phyloP scores from a whole-genome alignment of 495 filamentous ascomycete genomes.

The Pseudomonodictys pantanalensis region DNA sequence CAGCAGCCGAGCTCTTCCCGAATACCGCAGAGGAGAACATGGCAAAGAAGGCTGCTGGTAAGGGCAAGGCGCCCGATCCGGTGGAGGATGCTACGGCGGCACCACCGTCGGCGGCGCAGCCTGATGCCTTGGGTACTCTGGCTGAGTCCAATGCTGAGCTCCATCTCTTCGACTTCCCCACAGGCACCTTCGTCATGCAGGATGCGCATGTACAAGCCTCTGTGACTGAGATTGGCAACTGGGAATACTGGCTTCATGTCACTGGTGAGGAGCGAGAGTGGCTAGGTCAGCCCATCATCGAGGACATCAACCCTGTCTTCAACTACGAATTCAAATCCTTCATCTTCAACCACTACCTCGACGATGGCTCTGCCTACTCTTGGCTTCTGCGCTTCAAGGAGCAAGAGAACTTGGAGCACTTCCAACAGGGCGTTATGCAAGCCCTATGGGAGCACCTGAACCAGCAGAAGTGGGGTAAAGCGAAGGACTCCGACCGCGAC shows the following conservation, averaged over 20 bases:
- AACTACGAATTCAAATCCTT: conserved; percentile 98
- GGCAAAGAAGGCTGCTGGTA: conserved; percentile 23
- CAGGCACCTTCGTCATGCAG: conserved; percentile 78
- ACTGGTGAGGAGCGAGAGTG: conserved; percentile 73
- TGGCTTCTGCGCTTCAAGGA: conserved; percentile 94
- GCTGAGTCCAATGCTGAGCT: conserved; percentile 75
- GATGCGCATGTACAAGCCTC: conserved; percentile 70
- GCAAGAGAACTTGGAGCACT: conserved; percentile 71
- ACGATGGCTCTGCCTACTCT: conserved; percentile 87
- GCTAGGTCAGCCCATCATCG: conserved; percentile 80
- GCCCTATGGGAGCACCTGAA: conserved; percentile 97
- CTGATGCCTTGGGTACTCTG: conserved; percentile 69
- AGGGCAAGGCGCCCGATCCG: conserved; percentile 22
- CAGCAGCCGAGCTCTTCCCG: conserved; percentile 24
- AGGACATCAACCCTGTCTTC: conserved; percentile 96
- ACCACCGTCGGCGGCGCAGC: conserved; percentile 61
- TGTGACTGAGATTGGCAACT: conserved; percentile 82
- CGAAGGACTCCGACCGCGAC: conserved; percentile 86
- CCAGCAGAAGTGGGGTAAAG: conserved; percentile 88
- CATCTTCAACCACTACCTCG: conserved; percentile 94
- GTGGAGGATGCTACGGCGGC: conserved; percentile 47
- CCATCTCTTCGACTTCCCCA: conserved; percentile 87
- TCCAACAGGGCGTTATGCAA: conserved; percentile 92
- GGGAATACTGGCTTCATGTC: conserved; percentile 96
- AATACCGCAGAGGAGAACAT: conserved; percentile 34